A percentile compares a stretch with the other conserved stretches of the same genome.
These are phyloP conservation scores for Calonectria montana DNA, from an alignment of 2,329 filamentous ascomycete genomes.

Conservation along the genomic window DNA sequence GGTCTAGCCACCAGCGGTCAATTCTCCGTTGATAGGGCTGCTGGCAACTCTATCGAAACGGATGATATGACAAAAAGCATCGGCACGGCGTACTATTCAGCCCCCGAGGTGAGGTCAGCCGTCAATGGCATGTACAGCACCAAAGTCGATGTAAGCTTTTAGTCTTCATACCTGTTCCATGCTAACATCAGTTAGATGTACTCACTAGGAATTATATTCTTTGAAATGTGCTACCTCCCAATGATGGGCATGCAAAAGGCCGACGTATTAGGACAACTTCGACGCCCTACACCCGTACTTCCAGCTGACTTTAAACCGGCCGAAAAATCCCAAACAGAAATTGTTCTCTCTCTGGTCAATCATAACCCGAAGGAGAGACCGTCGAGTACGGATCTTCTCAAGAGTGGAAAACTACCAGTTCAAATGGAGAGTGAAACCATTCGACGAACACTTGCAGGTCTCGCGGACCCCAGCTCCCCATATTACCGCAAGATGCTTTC, in stretches of 20 bases:
- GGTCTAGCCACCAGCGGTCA: constrained; percentile 92
- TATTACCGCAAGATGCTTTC: constrained; percentile 92
- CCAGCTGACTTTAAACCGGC: constrained; percentile 78
- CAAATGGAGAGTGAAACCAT: constrained; percentile 95
- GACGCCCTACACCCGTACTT: constrained; percentile 74
- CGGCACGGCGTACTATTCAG: constrained; percentile 89
- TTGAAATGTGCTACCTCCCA: constrained; percentile 89
- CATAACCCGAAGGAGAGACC: constrained; percentile 87
- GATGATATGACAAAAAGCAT: constrained; percentile 78
- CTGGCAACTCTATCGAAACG: constrained; percentile 55
- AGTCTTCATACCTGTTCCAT: background rate
- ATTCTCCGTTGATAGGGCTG: constrained; percentile 70
- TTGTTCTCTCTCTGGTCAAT: constrained; percentile 82
- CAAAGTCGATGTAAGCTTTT: constrained; percentile 82
- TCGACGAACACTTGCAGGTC: constrained; percentile 80
- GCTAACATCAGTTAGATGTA: constrained; percentile 76
- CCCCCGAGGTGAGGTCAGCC: constrained; percentile 86
- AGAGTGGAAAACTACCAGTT: constrained; percentile 87
- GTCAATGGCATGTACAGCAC: constrained; percentile 84
- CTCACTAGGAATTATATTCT: constrained; percentile 96
- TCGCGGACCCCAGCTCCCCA: constrained; percentile 85
- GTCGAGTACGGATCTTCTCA: constrained; percentile 82
- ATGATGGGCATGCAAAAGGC: constrained; percentile 76
- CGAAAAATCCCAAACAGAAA: constrained; percentile 80
- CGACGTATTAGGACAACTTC: constrained; percentile 73